Evolutionary conservation across 345 rosid species (phyloP).

Genomic region (Pugionium cornutum): DNA sequence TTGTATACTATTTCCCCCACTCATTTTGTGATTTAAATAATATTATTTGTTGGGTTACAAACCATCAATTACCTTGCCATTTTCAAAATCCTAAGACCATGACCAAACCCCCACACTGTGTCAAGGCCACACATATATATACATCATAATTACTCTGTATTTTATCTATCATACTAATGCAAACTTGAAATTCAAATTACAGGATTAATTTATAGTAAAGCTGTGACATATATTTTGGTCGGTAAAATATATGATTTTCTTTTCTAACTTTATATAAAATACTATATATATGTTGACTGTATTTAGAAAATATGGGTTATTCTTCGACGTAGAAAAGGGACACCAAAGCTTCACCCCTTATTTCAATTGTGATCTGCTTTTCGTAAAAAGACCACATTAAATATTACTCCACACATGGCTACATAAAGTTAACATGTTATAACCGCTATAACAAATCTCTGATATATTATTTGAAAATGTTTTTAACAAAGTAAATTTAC

Average conservation of each 20-base stretch:
- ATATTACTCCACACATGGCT: slow-evolving; percentile 36
- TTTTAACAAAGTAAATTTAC: too few relatives aligned
- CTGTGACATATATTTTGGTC: slow-evolving; percentile 9
- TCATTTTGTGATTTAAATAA: slow-evolving; percentile 18
- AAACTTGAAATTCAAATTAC: slow-evolving; percentile 20
- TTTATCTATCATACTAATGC: neutral
- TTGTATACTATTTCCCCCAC: slow-evolving; percentile 41
- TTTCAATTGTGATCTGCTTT: slow-evolving; percentile 28
- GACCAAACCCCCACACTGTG: neutral
- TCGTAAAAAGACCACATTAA: slow-evolving; percentile 27
- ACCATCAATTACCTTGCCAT: slow-evolving; percentile 18
- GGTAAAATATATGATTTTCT: slow-evolving; percentile 4
- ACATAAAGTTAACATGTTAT: slow-evolving; percentile 8
- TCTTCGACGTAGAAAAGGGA: slow-evolving; percentile 25
- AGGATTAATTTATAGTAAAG: slow-evolving; percentile 8
- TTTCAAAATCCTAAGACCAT: neutral
- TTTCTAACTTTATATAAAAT: slow-evolving; percentile 26
- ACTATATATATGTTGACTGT: slow-evolving; percentile 34
- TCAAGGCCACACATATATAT: too few relatives aligned
- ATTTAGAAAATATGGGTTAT: slow-evolving; percentile 16
- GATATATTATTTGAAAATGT: too few relatives aligned
- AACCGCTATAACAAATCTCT: too few relatives aligned
- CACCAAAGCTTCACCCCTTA: slow-evolving; percentile 32
- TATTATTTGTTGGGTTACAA: slow-evolving; percentile 24
- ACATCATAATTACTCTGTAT: too few relatives aligned